Evolutionary conservation across 495 filamentous ascomycete genomes (phyloP), one percentile per base, ranked within the genome.

Genomic region (Penicillium ochrochloron): DNA sequence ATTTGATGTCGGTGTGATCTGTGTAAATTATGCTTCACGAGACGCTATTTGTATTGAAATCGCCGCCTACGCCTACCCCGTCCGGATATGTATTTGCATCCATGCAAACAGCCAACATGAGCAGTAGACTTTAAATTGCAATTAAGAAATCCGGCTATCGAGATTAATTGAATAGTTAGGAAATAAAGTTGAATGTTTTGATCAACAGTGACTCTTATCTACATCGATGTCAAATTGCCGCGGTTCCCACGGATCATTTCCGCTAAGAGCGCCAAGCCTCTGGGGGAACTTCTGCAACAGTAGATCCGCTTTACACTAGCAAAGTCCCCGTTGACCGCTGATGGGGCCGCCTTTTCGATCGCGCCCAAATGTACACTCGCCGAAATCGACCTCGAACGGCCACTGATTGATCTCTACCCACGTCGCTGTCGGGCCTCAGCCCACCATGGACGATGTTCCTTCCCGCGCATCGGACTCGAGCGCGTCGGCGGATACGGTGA

Each of bases 391-490:
- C 56, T 41, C 52, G 46, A 62, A 21, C 29, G n/a, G 31, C 51
- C 60, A 39, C 56, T 59, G 59, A 62, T 51, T 27, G 31, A 57
- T 44, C 31, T 29, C 35, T 42, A 17, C 42, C 27, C 55, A 25
- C 37, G 25, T 52, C 34, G 31, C 48, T 59, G 19, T 33, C 50
- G 21, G 41, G 50, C 64, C 37, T 56, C 42, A 57, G 62, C 57
- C 57, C 61, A 70, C 68, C 25, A 80, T 80, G 78, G 73, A 73
- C 61, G 67, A 76, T 78, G 73, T 62, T 60, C 66, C 66, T 42
- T 59, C 66, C 46, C 62, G 70, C 57, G 66, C 64, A 50, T 73
- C 68, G 27, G 66, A 67, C 56, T 66, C 67, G 56, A 75, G 59
- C 64, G 55, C 56, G 57, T 69, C 54, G 46, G 64, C 68, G 31